phyloP scores from a whole-genome alignment of 768 basidiomycete genomes.

The Symmetrospora coprosmae region DNA sequence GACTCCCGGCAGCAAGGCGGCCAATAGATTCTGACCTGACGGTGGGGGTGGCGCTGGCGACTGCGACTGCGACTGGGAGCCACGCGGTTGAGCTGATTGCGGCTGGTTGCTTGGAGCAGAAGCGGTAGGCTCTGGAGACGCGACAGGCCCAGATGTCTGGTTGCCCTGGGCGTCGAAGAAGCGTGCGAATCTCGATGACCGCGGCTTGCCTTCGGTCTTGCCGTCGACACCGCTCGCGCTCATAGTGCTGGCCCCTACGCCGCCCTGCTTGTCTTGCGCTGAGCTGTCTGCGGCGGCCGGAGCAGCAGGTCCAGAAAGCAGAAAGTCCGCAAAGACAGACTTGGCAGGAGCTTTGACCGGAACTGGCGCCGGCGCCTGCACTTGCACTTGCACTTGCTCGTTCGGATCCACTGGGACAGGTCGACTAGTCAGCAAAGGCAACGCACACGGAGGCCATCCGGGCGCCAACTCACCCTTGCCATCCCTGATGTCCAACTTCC shows the following conservation, averaged over 20 bases:
- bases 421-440: neutral
- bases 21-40: neutral
- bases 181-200: conserved; percentile 3
- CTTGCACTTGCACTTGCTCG: neutral
- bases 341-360: neutral
- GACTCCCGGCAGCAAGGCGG: neutral
- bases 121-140: neutral
- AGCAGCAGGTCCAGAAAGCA: neutral
- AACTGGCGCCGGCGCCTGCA: neutral
- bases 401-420: neutral
- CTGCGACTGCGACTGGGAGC: neutral
- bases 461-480: neutral
- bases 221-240: too few relatives aligned
- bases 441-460: neutral
- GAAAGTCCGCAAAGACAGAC: conserved; percentile 17
- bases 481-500: neutral
- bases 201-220: conserved; percentile 12
- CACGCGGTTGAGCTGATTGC: neutral
- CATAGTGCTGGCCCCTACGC: too few relatives aligned
- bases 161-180: neutral
- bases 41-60: neutral
- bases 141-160: neutral
- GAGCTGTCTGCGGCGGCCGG: neutral
- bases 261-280: too few relatives aligned
- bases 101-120: neutral